Conservation (phyloP, 1,284 basidiomycete genomes). For the Cutaneotrichosporon mucoides region DNA sequence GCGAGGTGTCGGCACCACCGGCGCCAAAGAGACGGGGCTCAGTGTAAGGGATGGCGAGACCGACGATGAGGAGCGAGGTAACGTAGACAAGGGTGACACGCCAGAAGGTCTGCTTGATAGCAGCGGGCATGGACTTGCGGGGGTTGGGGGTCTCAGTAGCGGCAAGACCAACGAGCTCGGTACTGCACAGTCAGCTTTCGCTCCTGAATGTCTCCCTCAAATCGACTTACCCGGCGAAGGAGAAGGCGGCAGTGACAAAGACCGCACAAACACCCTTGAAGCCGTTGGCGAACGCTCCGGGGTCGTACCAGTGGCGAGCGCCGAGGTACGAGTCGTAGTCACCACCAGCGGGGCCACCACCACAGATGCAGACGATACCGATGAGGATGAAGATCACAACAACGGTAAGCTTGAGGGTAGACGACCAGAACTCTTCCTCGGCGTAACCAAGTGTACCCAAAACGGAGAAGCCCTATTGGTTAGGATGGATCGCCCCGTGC, state of each 20-base stretch:
- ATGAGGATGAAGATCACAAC: slow-evolving; percentile 48
- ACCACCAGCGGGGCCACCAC: slow-evolving; percentile 41
- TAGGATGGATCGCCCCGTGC: background rate
- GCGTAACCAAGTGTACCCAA: slow-evolving; percentile 45
- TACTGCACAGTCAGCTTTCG: slow-evolving; percentile 48
- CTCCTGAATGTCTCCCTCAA: background rate
- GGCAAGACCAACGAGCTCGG: slow-evolving; percentile 13
- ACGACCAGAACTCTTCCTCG: slow-evolving; percentile 49
- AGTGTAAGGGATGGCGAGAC: slow-evolving; percentile 51
- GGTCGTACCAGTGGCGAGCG: slow-evolving; percentile 38
- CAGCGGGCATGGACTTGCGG: slow-evolving; percentile 17
- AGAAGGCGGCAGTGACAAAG: slow-evolving; percentile 63
- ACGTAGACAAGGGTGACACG: slow-evolving; percentile 55
- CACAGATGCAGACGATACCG: slow-evolving; percentile 37
- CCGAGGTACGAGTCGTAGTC: slow-evolving; percentile 39
- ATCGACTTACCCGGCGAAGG: slow-evolving; percentile 57
- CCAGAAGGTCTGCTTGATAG: slow-evolving; percentile 53
- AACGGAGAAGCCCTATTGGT: slow-evolving; percentile 14
- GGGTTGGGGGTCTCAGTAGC: slow-evolving; percentile 33
- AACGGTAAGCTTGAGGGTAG: slow-evolving; percentile 45
- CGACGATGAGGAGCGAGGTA: slow-evolving; percentile 53
- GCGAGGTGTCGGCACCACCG: slow-evolving; percentile 51
- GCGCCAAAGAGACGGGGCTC: slow-evolving; percentile 41
- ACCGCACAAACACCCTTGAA: slow-evolving; percentile 50
- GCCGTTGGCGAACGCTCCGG: slow-evolving; percentile 50